These are phyloP conservation scores for Verticillium nonalfalfae DNA, from an alignment of 2,329 filamentous ascomycete genomes.

Conservation along the genomic window DNA sequence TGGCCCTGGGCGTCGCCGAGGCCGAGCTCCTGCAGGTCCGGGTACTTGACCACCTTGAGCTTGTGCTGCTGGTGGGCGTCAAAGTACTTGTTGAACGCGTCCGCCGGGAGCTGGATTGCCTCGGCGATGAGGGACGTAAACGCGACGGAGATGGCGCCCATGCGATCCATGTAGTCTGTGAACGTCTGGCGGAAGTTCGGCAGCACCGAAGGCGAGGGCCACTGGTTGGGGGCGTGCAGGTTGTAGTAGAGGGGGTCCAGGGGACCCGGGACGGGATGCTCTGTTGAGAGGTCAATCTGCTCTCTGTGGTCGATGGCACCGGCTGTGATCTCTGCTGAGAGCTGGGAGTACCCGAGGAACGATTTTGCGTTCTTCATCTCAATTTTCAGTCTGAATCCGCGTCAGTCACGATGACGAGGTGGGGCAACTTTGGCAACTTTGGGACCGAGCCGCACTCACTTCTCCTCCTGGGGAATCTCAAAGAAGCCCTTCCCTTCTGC, in stretches of 20 bases:
- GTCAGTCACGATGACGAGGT: slow-evolving; percentile 1
- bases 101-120: slow-evolving; percentile 63
- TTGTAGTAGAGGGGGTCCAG: slow-evolving; percentile 66
- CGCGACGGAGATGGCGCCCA: slow-evolving; percentile 64
- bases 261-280: slow-evolving; percentile 59
- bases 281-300: slow-evolving; percentile 80
- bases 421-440: background rate
- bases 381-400: slow-evolving; percentile 45
- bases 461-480: slow-evolving; percentile 67
- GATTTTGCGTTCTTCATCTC: slow-evolving; percentile 70
- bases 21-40: slow-evolving; percentile 59
- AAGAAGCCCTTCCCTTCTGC: slow-evolving; percentile 68
- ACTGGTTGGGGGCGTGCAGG: slow-evolving; percentile 72
- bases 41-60: slow-evolving; percentile 84
- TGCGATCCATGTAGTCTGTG: slow-evolving; percentile 68
- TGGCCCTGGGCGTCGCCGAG: slow-evolving; percentile 39
- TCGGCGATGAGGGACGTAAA: slow-evolving; percentile 81
- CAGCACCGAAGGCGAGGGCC: slow-evolving; percentile 59
- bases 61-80: slow-evolving; percentile 74
- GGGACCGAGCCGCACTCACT: slow-evolving; percentile 35
- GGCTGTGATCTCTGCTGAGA: slow-evolving; percentile 66
- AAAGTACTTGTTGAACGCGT: slow-evolving; percentile 75
- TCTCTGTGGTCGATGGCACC: slow-evolving; percentile 73
- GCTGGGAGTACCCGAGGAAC: slow-evolving; percentile 63
- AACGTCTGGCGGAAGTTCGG: slow-evolving; percentile 64